Percentiles rank a stretch among this genome's conserved stretches.
Evolutionary conservation across 371 early-diverging fungal species (phyloP).

Genomic region (Rhizopus arrhizus): DNA sequence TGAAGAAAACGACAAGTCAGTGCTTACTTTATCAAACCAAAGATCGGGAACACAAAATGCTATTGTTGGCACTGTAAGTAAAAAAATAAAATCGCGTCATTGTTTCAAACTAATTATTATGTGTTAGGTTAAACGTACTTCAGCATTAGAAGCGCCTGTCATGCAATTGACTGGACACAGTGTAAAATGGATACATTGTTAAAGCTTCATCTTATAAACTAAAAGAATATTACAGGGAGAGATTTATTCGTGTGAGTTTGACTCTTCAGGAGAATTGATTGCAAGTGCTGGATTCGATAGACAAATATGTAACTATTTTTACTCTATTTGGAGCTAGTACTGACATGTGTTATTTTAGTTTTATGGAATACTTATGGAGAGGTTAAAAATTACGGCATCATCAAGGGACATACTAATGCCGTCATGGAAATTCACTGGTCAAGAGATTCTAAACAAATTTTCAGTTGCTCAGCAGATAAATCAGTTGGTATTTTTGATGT

Average conservation of each 20-base stretch:
- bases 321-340: not conserved
- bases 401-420: slow-evolving; percentile 86
- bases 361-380: slow-evolving; percentile 94
- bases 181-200: slow-evolving; percentile 30
- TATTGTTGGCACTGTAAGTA: slow-evolving; percentile 64
- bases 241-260: slow-evolving; percentile 83
- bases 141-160: slow-evolving; percentile 84
- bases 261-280: slow-evolving; percentile 80
- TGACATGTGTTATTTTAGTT: slow-evolving; percentile 44
- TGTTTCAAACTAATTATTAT: not conserved
- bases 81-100: not conserved
- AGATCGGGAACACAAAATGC: slow-evolving; percentile 59
- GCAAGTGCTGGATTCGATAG: slow-evolving; percentile 87
- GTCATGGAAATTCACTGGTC: slow-evolving; percentile 92
- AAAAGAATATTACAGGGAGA: slow-evolving; percentile 63
- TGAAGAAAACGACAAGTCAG: slow-evolving; percentile 34
- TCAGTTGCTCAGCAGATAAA: slow-evolving; percentile 75
- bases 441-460: slow-evolving; percentile 73
- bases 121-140: slow-evolving; percentile 76
- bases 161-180: slow-evolving; percentile 85
- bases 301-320: slow-evolving; percentile 67
- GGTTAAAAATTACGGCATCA: slow-evolving; percentile 81
- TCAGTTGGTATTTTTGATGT: slow-evolving; percentile 82
- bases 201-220: not conserved
- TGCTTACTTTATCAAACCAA: slow-evolving; percentile 52